These are phyloP conservation scores for Neonectria neomacrospora DNA, from an alignment of 2,329 filamentous ascomycete species.

Conservation along the genomic window DNA sequence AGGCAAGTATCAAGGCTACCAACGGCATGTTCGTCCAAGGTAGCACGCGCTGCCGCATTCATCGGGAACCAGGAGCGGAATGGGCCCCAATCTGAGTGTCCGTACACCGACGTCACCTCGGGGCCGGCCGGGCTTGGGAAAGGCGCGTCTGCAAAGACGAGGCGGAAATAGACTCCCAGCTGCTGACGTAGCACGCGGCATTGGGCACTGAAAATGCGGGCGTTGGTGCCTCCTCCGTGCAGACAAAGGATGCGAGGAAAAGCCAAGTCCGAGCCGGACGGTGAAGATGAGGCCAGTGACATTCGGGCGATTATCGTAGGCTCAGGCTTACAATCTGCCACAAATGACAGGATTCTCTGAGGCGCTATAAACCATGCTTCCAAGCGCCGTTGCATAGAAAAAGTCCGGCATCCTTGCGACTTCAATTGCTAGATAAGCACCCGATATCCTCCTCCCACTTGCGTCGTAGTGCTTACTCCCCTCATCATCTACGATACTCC, in stretches of 20 bases:
- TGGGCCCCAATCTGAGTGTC: neutral
- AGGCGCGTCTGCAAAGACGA: neutral
- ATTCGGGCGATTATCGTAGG: too few species aligned
- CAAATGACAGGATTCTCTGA: too few species aligned
- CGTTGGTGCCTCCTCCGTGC: conserved; percentile 3
- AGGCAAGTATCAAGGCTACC: neutral
- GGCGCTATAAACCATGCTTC: too few species aligned
- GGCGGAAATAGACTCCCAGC: neutral
- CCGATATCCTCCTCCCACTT: too few species aligned
- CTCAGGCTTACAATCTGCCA: too few species aligned
- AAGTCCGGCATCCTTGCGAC: too few species aligned
- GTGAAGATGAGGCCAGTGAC: too few species aligned
- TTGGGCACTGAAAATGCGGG: neutral
- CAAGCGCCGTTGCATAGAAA: too few species aligned
- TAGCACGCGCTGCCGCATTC: too few species aligned
- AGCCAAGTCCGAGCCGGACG: neutral
- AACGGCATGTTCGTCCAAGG: neutral
- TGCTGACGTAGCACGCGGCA: neutral
- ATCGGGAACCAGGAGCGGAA: neutral
- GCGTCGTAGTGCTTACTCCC: too few species aligned
- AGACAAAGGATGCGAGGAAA: conserved; percentile 4
- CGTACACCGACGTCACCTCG: neutral
- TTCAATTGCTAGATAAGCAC: too few species aligned
- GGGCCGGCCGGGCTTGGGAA: neutral
- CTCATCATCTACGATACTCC: too few species aligned